Base-by-base conservation (phyloP, 139 green algal species). In the Edaphochlamys debaryana region DNA sequence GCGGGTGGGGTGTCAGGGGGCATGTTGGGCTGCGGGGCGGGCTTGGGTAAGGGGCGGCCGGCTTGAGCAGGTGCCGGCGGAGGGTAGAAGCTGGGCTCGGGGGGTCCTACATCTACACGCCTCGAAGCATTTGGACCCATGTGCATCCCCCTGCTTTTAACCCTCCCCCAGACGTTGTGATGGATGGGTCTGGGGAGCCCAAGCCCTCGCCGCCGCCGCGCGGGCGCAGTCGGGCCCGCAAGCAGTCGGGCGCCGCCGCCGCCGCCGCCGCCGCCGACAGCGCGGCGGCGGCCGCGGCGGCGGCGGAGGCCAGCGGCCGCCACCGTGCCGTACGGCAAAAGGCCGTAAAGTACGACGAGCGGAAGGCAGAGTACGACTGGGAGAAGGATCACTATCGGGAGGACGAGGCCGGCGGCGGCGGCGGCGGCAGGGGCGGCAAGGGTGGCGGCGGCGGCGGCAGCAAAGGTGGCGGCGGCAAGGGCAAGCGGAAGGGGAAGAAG, bases 361-460 rank as follows among this genome's bases (percentile, higher is more conserved):
- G 71, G 7, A 71, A 72, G 60, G 27, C 67, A 23, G 58, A 81
- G 75, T 81, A 81, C 41, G 75, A 81, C 0, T 81, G 75, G 75
- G 75, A 81, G 75, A 58, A 58, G 41, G 60, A 58, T 17, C n/a
- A 6, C 20, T 81, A 48, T 22, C 60, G 60, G 6, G 60, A 19
- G 30, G 29, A 27, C 58, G 23, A 3, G n/a, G 34, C 34, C 34
- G 64, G 34, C 13, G 32, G 32, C 9, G 63, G 32, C 8, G 63
- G 11, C 29, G 27, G 58, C 4, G 58, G 58, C 27, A 37, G 58
- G 30, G 60, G 60, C 11, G 60, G 60, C 60, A 38, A 67, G 60
- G n/a, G 60, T 11, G 60, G 30, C 56, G 56, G 56, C 56, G 23
- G 36, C 8, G 67, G 38, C 67, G 67, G 67, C 62, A 32, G 62